Percentiles rank a stretch among this genome's conserved stretches.
These are phyloP conservation scores for Trametes cingulata DNA, from an alignment of 768 basidiomycete genomes.

Conservation along the genomic window DNA sequence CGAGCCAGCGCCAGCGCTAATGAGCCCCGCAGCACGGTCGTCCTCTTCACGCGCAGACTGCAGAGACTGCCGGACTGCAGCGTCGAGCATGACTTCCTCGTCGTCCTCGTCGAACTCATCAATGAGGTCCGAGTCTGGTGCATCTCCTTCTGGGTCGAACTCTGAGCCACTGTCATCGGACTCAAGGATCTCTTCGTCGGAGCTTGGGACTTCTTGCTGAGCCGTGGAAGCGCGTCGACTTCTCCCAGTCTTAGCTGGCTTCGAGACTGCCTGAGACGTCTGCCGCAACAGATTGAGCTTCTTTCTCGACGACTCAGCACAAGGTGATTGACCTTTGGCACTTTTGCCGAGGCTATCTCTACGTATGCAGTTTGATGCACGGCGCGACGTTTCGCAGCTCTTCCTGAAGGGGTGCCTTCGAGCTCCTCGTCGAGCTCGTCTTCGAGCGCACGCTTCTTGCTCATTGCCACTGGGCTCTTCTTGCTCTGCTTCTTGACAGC, in stretches of 20 bases:
- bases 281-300: not conserved
- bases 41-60: slow-evolving; percentile 31
- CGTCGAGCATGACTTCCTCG: slow-evolving; percentile 50
- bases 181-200: slow-evolving; percentile 42
- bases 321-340: slow-evolving; percentile 21
- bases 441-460: slow-evolving; percentile 19
- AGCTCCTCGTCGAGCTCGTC: slow-evolving; percentile 11
- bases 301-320: not conserved
- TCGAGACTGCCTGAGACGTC: not conserved
- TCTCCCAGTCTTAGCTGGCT: slow-evolving; percentile 1
- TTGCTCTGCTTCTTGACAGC: not conserved
- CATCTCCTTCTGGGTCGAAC: slow-evolving; percentile 46
- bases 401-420: not conserved
- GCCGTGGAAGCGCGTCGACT: slow-evolving; percentile 2
- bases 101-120: slow-evolving; percentile 23
- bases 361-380: slow-evolving; percentile 22
- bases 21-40: slow-evolving; percentile 35
- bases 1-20: slow-evolving; percentile 37
- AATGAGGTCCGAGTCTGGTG: slow-evolving; percentile 9
- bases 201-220: slow-evolving; percentile 5
- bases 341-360: slow-evolving; percentile 22
- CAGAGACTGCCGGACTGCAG: slow-evolving; percentile 58
- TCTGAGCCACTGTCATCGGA: slow-evolving; percentile 64
- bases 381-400: slow-evolving; percentile 26
- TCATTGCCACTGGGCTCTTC: slow-evolving; percentile 12